These are phyloP conservation scores for Wickerhamiella kazuoi DNA, from an alignment of 805 yeast genomes.

Conservation along the genomic window DNA sequence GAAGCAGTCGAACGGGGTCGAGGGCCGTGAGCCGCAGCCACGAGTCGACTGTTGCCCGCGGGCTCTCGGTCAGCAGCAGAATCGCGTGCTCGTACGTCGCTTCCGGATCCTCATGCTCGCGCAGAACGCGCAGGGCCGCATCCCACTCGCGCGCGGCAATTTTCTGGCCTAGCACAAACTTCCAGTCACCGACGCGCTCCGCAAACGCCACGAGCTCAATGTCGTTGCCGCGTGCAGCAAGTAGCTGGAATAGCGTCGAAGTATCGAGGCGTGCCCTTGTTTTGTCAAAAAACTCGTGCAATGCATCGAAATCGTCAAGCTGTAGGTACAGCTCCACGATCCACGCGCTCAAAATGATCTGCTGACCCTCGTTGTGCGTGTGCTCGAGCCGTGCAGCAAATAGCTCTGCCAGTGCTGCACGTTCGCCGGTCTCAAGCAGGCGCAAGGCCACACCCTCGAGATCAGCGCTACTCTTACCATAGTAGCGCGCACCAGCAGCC, in stretches of 20 bases:
- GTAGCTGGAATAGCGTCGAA: conserved; percentile 52
- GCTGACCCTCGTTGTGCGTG: conserved; percentile 25
- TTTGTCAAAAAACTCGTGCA: conserved; percentile 19
- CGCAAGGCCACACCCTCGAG: conserved; percentile 51
- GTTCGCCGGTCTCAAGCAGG: conserved; percentile 29
- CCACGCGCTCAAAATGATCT: conserved; percentile 44
- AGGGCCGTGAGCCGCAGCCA: conserved; percentile 50
- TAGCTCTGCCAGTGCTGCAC: conserved; percentile 23
- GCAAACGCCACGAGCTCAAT: conserved; percentile 53
- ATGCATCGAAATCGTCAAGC: conserved; percentile 23
- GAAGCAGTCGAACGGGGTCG: conserved; percentile 48
- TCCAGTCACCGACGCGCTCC: conserved; percentile 45
- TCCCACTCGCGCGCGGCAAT: conserved; percentile 47
- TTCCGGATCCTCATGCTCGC: conserved; percentile 26
- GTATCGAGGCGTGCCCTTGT: conserved; percentile 31
- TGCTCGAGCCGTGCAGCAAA: conserved; percentile 9
- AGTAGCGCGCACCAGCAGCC: conserved; percentile 30
- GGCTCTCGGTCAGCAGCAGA: conserved; percentile 46
- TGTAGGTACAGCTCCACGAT: conserved; percentile 34
- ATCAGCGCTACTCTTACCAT: conserved; percentile 47
- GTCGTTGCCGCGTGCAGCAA: conserved; percentile 46
- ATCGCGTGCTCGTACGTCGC: conserved; percentile 53
- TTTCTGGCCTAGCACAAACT: conserved; percentile 52
- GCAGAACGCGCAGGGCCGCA: conserved; percentile 42
- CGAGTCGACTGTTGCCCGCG: conserved; percentile 51